Conservation (phyloP, 192 early-diverging fungal genomes). For the Coemansia sp. region DNA sequence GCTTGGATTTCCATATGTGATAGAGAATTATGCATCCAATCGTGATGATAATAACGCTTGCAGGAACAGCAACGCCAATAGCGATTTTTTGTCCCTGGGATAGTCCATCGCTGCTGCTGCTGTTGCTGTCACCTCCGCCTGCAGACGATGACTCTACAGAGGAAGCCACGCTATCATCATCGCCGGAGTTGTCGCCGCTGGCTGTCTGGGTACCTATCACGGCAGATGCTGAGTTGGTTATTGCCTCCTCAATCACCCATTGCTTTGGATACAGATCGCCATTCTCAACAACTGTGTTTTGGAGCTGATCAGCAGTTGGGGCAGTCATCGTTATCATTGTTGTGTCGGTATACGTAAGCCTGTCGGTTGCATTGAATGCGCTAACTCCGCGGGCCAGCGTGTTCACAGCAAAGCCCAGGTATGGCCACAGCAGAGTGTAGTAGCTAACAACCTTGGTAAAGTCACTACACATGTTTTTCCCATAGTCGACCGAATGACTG, state of each 20-base stretch:
- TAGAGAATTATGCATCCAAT: not conserved
- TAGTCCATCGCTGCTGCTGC: not conserved
- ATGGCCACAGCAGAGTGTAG: conserved; percentile 23
- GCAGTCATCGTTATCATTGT: not conserved
- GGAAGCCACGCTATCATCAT: not conserved
- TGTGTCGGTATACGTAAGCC: not conserved
- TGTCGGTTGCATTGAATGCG: not conserved
- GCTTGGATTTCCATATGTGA: conserved; percentile 2
- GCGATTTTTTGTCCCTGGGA: conserved; percentile 4
- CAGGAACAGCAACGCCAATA: conserved; percentile 3
- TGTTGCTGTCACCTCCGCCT: not conserved
- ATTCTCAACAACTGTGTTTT: not conserved
- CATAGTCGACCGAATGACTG: conserved; percentile 19
- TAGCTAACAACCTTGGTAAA: conserved; percentile 12
- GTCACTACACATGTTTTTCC: conserved; percentile 10
- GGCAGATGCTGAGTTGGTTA: not conserved
- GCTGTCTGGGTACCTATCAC: too few species aligned
- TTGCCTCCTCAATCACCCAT: not conserved
- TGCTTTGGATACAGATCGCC: conserved; percentile 6
- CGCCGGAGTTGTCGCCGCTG: not conserved
- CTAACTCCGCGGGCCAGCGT: not conserved
- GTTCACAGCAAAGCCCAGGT: conserved; percentile 11
- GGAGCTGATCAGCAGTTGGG: not conserved
- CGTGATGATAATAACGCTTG: not conserved
- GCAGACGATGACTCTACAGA: not conserved